phyloP scores from a whole-genome alignment of 1,139 yeast genomes.

The Yamadazyma dushanensis region DNA sequence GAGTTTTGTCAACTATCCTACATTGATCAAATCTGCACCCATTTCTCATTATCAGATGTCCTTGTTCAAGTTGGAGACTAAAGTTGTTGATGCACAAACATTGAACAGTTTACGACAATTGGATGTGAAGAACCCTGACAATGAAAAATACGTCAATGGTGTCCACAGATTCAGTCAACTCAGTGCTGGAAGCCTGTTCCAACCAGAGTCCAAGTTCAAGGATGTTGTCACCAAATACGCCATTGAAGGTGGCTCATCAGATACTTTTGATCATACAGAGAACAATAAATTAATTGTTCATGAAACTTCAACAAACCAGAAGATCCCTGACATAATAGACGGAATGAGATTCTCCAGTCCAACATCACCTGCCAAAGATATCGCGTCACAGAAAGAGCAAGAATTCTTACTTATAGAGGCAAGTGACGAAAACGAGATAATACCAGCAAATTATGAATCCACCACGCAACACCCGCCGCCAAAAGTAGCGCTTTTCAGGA shows the following conservation, averaged over 20 bases:
- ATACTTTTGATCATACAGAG: slow-evolving; percentile 13
- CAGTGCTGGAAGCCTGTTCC: slow-evolving; percentile 33
- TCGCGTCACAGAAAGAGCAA: slow-evolving; percentile 11
- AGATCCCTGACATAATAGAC: slow-evolving; percentile 32
- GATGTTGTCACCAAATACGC: slow-evolving; percentile 14
- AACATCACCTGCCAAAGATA: slow-evolving; percentile 5
- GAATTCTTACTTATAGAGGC: slow-evolving; percentile 10
- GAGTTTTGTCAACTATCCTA: slow-evolving; percentile 75
- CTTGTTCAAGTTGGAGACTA: slow-evolving; percentile 26
- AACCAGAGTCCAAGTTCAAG: slow-evolving; percentile 36
- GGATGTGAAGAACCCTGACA: slow-evolving; percentile 16
- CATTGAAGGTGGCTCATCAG: slow-evolving; percentile 19
- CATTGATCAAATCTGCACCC: slow-evolving; percentile 80
- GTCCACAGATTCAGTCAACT: slow-evolving; percentile 47
- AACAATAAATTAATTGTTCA: slow-evolving; percentile 10
- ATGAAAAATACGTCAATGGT: slow-evolving; percentile 47
- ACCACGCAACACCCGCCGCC: too few relatives aligned
- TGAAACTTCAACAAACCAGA: slow-evolving; percentile 8
- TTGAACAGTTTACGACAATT: slow-evolving; percentile 22
- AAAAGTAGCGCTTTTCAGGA: slow-evolving; percentile 22
- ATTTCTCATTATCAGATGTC: slow-evolving; percentile 54
- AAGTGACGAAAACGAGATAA: slow-evolving; percentile 5
- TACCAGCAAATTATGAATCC: slow-evolving; percentile 7
- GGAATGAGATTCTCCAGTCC: slow-evolving; percentile 33
- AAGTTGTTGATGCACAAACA: slow-evolving; percentile 8